These are phyloP conservation scores for Candida buenavistaensis DNA, from an alignment of 1,139 yeast genomes.

Conservation along the genomic window DNA sequence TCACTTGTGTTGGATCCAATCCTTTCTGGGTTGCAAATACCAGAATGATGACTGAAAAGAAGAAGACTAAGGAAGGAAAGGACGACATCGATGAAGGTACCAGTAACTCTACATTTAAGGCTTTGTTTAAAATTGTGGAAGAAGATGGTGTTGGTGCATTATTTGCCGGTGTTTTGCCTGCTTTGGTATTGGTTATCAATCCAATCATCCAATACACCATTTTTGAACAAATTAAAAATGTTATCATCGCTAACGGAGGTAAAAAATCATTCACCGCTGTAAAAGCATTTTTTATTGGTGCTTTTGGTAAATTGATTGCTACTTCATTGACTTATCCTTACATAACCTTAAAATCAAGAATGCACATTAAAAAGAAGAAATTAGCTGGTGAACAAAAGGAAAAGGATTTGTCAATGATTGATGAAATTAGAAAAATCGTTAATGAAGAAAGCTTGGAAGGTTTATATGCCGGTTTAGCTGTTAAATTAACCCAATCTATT, in stretches of 20 bases:
- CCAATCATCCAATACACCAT: constrained; percentile 92
- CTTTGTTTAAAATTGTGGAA: constrained; percentile 61
- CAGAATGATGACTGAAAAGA: constrained; percentile 66
- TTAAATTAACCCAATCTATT: constrained; percentile 81
- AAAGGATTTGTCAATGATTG: constrained; percentile 39
- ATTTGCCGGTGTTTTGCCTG: constrained; percentile 85
- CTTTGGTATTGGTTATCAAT: constrained; percentile 78
- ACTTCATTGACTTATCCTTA: constrained; percentile 89
- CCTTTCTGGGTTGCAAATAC: constrained; percentile 97
- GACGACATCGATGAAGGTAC: not conserved
- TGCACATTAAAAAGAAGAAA: constrained; percentile 65
- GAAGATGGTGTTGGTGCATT: constrained; percentile 72
- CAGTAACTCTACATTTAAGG: constrained; percentile 45
- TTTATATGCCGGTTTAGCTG: constrained; percentile 76
- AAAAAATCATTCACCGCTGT: constrained; percentile 49
- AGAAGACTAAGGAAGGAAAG: constrained; percentile 27
- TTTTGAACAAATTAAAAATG: constrained; percentile 80
- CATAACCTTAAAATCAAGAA: constrained; percentile 83
- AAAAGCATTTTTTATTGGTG: constrained; percentile 86
- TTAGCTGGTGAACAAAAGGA: constrained; percentile 24
- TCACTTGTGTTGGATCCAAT: constrained; percentile 83
- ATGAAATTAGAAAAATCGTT: constrained; percentile 52
- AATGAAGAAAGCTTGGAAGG: constrained; percentile 71
- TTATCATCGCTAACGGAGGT: constrained; percentile 56
- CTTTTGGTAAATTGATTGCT: constrained; percentile 84